These are phyloP conservation scores for Rossbeevera mucosa DNA, from an alignment of 768 basidiomycete genomes.

Conservation along the genomic window DNA sequence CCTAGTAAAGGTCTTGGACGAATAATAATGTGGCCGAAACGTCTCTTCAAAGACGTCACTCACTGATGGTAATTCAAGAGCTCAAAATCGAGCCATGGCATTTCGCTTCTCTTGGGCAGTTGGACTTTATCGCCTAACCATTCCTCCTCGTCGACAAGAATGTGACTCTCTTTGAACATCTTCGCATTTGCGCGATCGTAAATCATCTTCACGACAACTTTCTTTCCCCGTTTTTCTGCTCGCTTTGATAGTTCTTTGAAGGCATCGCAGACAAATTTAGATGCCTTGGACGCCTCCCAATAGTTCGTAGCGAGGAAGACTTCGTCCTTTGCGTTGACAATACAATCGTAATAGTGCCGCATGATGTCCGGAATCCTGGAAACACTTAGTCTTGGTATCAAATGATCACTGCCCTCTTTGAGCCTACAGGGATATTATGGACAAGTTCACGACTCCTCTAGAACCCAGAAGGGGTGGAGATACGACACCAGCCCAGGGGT, in stretches of 20 bases:
- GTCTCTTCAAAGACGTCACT: neutral
- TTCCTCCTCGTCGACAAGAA: slow-evolving; percentile 41
- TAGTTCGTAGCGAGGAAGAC: slow-evolving; percentile 67
- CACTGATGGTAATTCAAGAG: slow-evolving; percentile 52
- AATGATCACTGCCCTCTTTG: neutral
- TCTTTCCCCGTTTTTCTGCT: slow-evolving; percentile 40
- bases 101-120: slow-evolving; percentile 49
- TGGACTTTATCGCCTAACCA: slow-evolving; percentile 44
- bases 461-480: slow-evolving; percentile 62
- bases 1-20: slow-evolving; percentile 45
- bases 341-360: slow-evolving; percentile 60
- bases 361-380: slow-evolving; percentile 66
- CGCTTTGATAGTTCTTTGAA: slow-evolving; percentile 49
- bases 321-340: slow-evolving; percentile 58
- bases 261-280: slow-evolving; percentile 47
- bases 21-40: neutral
- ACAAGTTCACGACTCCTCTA: slow-evolving; percentile 58
- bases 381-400: slow-evolving; percentile 3
- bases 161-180: slow-evolving; percentile 45
- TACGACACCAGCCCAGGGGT: slow-evolving; percentile 53
- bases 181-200: slow-evolving; percentile 64
- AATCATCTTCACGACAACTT: slow-evolving; percentile 60
- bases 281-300: slow-evolving; percentile 49
- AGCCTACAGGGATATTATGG: slow-evolving; percentile 52
- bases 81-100: slow-evolving; percentile 57